These are phyloP conservation scores for Venturia oleaginea DNA, from an alignment of 2,329 filamentous ascomycete genomes.

Conservation along the genomic window DNA sequence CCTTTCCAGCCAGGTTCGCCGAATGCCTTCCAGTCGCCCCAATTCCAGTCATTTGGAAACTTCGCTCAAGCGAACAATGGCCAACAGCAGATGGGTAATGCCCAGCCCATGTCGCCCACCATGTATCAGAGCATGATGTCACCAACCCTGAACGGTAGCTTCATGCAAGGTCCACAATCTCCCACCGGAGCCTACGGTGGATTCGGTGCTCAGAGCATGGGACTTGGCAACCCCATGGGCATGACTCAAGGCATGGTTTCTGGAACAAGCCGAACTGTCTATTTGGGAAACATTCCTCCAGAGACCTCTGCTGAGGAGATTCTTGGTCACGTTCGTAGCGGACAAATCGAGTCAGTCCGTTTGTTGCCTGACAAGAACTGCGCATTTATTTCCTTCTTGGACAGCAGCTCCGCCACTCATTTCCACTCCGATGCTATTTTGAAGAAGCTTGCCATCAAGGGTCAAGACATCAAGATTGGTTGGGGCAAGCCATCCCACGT, in stretches of 20 bases:
- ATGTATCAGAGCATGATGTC: slow-evolving; percentile 80
- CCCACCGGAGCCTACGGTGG: slow-evolving; percentile 68
- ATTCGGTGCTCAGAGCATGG: slow-evolving; percentile 49
- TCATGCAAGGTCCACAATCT: slow-evolving; percentile 73
- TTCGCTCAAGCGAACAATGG: slow-evolving; percentile 42
- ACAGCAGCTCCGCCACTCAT: slow-evolving; percentile 93
- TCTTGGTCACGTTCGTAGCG: slow-evolving; percentile 87
- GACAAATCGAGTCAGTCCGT: slow-evolving; percentile 97
- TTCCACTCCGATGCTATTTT: slow-evolving; percentile 99
- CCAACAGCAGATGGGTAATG: slow-evolving; percentile 59
- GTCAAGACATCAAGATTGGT: slow-evolving; percentile 98
- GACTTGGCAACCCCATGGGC: slow-evolving; percentile 64
- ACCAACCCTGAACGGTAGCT: slow-evolving; percentile 73
- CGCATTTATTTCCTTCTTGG: slow-evolving; percentile 97
- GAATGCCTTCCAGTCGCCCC: slow-evolving; percentile 77
- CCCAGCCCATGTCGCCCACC: slow-evolving; percentile 67
- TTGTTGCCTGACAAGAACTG: slow-evolving; percentile 98
- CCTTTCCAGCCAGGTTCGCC: slow-evolving; percentile 95
- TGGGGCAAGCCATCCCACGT: slow-evolving; percentile 99
- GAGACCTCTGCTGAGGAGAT: slow-evolving; percentile 97
- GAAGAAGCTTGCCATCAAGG: slow-evolving; percentile 98
- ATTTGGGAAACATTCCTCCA: slow-evolving; percentile 95
- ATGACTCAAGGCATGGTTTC: slow-evolving; percentile 74
- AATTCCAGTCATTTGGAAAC: slow-evolving; percentile 70
- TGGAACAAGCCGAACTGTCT: slow-evolving; percentile 91